These are phyloP conservation scores for Senna siamea DNA, from an alignment of 306 rosid genomes.

Conservation along the genomic window DNA sequence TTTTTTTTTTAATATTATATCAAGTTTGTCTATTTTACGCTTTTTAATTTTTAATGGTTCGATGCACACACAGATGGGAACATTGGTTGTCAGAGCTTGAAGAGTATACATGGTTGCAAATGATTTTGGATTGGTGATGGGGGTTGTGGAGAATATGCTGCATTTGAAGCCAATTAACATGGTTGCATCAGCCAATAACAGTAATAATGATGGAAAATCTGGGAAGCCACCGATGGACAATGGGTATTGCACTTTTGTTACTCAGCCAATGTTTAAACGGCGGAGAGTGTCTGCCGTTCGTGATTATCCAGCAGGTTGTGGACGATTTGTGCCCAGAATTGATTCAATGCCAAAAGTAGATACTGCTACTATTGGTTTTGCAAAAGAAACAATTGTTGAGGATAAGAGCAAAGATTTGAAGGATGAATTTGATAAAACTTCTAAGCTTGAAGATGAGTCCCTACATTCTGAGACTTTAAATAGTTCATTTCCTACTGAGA, in stretches of 20 bases:
- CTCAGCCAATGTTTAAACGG: slow-evolving; percentile 45
- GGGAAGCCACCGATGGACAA: slow-evolving; percentile 48
- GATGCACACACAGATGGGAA: neutral
- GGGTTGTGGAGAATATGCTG: slow-evolving; percentile 42
- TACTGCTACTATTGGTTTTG: slow-evolving; percentile 17
- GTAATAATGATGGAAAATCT: slow-evolving; percentile 45
- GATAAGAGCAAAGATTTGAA: slow-evolving; percentile 32
- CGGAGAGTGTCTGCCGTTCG: slow-evolving; percentile 70
- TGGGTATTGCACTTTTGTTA: slow-evolving; percentile 40
- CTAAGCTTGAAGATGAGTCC: slow-evolving; percentile 19
- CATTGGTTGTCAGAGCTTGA: slow-evolving; percentile 21
- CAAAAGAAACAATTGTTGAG: slow-evolving; percentile 22
- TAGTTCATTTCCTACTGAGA: slow-evolving; percentile 9
- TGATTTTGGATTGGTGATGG: slow-evolving; percentile 41
- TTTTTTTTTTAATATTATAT: neutral
- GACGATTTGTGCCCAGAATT: slow-evolving; percentile 44
- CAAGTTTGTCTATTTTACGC: neutral
- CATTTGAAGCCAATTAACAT: slow-evolving; percentile 40
- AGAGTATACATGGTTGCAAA: neutral
- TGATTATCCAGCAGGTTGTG: slow-evolving; percentile 81
- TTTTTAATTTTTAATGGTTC: neutral
- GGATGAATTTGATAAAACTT: slow-evolving; percentile 22
- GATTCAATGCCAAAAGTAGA: slow-evolving; percentile 15
- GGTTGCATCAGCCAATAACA: slow-evolving; percentile 42
- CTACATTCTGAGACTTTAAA: slow-evolving; percentile 26